Evolutionary conservation across 2,329 filamentous ascomycete species (phyloP).

Genomic region (Rhinocladiella similis): DNA sequence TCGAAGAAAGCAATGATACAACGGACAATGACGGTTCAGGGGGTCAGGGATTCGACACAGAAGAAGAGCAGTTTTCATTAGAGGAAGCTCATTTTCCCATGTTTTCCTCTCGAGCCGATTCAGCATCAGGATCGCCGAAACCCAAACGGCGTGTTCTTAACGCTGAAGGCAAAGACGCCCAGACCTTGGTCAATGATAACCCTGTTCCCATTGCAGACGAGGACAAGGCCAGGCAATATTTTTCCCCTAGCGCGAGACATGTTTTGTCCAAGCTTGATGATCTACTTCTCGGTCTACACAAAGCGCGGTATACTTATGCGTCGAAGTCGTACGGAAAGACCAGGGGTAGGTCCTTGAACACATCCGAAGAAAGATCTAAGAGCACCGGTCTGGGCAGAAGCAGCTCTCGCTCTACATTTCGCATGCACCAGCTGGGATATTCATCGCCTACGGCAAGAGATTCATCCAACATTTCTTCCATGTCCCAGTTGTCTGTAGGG

Average conservation of each 20-base stretch:
- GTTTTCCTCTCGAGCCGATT: slow-evolving; percentile 18
- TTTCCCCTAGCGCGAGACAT: slow-evolving; percentile 69
- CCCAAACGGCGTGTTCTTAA: slow-evolving; percentile 4
- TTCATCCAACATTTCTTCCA: slow-evolving; percentile 6
- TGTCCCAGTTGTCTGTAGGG: background rate
- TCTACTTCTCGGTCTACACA: slow-evolving; percentile 70
- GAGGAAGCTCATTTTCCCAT: slow-evolving; percentile 6
- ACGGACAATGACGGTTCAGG: background rate
- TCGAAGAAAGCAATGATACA: background rate
- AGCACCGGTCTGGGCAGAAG: slow-evolving; percentile 1
- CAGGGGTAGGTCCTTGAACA: slow-evolving; percentile 6
- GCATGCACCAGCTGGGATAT: background rate
- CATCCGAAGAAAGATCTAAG: background rate
- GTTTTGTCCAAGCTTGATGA: slow-evolving; percentile 69
- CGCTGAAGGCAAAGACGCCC: slow-evolving; percentile 23
- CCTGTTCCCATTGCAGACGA: slow-evolving; percentile 70
- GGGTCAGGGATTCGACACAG: background rate
- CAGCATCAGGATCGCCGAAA: slow-evolving; percentile 4
- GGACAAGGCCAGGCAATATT: slow-evolving; percentile 61
- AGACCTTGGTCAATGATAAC: slow-evolving; percentile 21
- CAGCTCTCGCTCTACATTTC: slow-evolving; percentile 1
- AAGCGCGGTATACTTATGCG: slow-evolving; percentile 57
- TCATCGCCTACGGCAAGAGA: slow-evolving; percentile 9
- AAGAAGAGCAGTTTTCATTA: background rate
- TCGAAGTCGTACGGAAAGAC: slow-evolving; percentile 13